Conservation (phyloP, 495 filamentous ascomycete genomes). For the Aspergillus nidulans region DNA sequence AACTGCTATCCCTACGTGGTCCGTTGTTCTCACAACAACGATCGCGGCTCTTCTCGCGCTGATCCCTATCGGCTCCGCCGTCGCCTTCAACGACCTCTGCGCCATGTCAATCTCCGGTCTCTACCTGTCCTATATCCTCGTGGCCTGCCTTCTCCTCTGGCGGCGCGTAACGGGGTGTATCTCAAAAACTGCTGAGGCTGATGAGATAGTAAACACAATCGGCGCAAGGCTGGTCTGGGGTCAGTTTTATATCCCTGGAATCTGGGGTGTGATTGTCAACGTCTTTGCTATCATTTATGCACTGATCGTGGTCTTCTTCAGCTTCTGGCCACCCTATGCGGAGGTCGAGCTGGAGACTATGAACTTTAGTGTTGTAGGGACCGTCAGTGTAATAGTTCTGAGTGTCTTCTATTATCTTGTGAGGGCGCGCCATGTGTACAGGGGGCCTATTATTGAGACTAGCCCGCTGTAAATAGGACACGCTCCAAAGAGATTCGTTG, state of each 20-base stretch:
- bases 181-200: conserved; percentile 10
- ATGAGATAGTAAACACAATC: conserved; percentile 23
- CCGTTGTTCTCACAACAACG: conserved; percentile 33
- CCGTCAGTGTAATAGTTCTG: conserved; percentile 36
- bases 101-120: conserved; percentile 41
- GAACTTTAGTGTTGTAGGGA: conserved; percentile 47
- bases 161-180: conserved; percentile 39
- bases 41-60: conserved; percentile 38
- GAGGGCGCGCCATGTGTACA: conserved; percentile 37
- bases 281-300: conserved; percentile 38
- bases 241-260: conserved; percentile 29
- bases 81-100: conserved; percentile 44
- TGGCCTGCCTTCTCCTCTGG: conserved; percentile 42
- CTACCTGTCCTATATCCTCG: conserved; percentile 42
- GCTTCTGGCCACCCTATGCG: conserved; percentile 42
- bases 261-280: conserved; percentile 28
- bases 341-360: conserved; percentile 30
- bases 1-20: conserved; percentile 34
- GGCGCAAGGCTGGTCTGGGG: conserved; percentile 38
- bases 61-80: conserved; percentile 43
- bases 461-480: no score
- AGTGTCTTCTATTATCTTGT: conserved; percentile 43
- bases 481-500: no score
- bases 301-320: conserved; percentile 47
- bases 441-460: conserved; percentile 42